phyloP scores from a whole-genome alignment of 495 filamentous ascomycete species.

The Daldinia caldariorum region DNA sequence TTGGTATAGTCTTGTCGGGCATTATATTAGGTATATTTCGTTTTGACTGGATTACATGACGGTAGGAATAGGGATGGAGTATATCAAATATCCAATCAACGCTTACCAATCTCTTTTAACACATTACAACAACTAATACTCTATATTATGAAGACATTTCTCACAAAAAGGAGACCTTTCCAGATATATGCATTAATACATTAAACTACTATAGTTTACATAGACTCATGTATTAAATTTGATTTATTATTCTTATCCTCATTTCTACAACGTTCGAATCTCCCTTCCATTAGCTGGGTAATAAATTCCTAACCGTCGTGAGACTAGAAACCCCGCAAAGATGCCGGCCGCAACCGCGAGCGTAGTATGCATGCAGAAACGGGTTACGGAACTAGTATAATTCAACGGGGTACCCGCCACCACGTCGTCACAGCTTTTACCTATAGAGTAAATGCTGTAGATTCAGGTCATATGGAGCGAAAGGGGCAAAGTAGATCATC shows the following conservation, averaged over 20 bases:
- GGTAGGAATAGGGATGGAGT: too few species aligned
- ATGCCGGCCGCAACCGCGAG: conserved; percentile 23
- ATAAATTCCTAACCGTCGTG: conserved; percentile 3
- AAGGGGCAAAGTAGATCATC: too few species aligned
- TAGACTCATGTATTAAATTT: not conserved
- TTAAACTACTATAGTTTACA: not conserved
- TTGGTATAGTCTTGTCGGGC: too few species aligned
- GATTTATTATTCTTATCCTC: not conserved
- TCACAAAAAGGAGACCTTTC: too few species aligned
- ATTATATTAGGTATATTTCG: too few species aligned
- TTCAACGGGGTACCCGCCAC: not conserved
- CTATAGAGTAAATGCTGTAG: not conserved
- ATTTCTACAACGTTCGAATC: not conserved
- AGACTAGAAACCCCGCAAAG: conserved; percentile 27
- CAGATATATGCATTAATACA: not conserved
- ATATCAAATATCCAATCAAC: too few species aligned
- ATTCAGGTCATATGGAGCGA: not conserved
- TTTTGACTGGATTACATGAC: too few species aligned
- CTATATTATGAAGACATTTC: too few species aligned
- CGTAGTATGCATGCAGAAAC: conserved; percentile 23
- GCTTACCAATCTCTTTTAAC: too few species aligned
- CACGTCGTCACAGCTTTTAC: not conserved
- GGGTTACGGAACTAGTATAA: not conserved
- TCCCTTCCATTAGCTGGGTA: not conserved
- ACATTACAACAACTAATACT: too few species aligned